Base-by-base conservation (phyloP, 108 stramenopile species). In the Nitzschia sp. region DNA sequence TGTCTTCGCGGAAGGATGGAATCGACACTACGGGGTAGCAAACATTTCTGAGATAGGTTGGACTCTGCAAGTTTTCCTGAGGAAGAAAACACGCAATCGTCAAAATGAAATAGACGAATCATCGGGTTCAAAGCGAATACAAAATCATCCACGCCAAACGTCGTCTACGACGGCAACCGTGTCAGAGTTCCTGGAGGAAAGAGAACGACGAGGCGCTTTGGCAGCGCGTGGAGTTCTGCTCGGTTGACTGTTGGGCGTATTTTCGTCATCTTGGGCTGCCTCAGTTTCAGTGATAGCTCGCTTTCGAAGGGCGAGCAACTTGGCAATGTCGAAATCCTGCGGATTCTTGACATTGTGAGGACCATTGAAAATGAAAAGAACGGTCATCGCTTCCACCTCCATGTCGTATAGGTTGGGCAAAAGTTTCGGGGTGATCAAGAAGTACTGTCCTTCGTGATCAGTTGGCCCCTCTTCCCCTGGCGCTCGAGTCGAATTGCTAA, bases 381-480 rank as follows among this genome's bases (percentile, higher is more conserved):
- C 77, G 26, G 92, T 96, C 61, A 96, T 88, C 25, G 91, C 87
- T 38, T 89, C 87, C 45, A 94, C 89, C 68, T 97, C 92, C 96
- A 98, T 96, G 34, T 93, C 97, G 15, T 69, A 74, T 3, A 99
- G 75, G 67, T 96, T 96, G n/a, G 93, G 94, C 6, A 98, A 82
- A 25, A 99, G 85, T 79, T 98, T 99, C 5, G 97, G 97, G n/a
- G 97, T 98, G 58, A 98, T 93, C 58, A 99, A 78, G 71, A 98
- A 98, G 78, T 98, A 99, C 70, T 99, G 97, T 15, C 90, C 85
- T 32, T 77, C 69, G 73, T 90, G 86, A 72, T 80, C 78, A 53
- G 63, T 76, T 28, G 72, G 78, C 2, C 73, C 78, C 11, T 66
- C 45, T 11, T 38, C 34, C 5, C 66, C 66, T 34, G 85, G 74